Base-by-base conservation (phyloP, 2,329 filamentous ascomycete genomes). In the Aspergillus chevalieri region DNA sequence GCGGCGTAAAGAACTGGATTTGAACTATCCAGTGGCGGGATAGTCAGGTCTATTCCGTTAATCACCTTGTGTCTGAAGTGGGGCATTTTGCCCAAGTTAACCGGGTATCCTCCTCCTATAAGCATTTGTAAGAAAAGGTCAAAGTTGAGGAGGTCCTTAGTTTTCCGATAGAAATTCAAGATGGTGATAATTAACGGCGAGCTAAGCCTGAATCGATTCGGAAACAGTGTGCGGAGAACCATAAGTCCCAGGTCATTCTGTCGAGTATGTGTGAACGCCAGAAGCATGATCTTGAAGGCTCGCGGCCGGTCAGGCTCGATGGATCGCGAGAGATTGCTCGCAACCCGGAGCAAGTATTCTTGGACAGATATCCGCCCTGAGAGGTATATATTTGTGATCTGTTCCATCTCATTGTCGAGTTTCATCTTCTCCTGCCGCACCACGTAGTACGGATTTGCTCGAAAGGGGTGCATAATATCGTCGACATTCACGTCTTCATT, bases 211-310 rank as follows among this genome's bases (percentile, higher is more conserved):
- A 72, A 71, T n/a, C 60, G 56, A 52, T 72, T 61, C 2, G 67
- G 66, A 22, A 73, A 51, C 22, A 73, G 44, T 41, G 68, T 65
- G 38, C 64, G 65, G 26, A 73, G 55, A 17, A 71, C 54, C 56
- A 73, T 50, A 14, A 69, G 66, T 7, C 65, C 64, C 14, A 73
- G 47, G 47, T 73, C 70, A 49, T 71, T 71, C 48, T 72, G 66
- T 17, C 63, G 65, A 10, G 62, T 60, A 44, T 65, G 65, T 41
- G 59, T 64, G 54, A 73, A 73, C 14, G 67, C 58, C n/a, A 62
- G 54, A 15, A 73, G 64, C 54, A 73, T 63, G 14, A 61, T 47
- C 33, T 61, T 61, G 47, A 71, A 61, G 2, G 61, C 57, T 15
- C 52, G 54, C 2, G 67, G 61, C 12, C 67, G 63, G 51, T 73